Evolutionary conservation across 345 rosid genomes (phyloP).

Genomic region (Pistacia integerrima): DNA sequence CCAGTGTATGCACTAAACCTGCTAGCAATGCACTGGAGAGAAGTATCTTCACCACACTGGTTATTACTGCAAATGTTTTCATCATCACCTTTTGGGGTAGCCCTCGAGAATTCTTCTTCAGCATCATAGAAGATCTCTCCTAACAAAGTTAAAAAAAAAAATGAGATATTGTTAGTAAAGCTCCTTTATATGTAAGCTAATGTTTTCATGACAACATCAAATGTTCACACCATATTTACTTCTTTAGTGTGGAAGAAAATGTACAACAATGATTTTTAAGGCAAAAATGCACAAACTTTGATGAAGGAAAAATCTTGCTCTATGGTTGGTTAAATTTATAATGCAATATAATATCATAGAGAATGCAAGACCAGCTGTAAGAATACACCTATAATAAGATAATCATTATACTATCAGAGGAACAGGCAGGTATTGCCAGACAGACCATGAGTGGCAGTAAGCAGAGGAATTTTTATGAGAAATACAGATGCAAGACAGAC

Average conservation of each 20-base stretch:
- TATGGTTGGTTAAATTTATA: not conserved
- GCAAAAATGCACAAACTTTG: not conserved
- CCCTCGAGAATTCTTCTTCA: slow-evolving; percentile 51
- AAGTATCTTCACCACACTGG: slow-evolving; percentile 36
- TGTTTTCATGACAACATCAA: not conserved
- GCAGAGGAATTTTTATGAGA: not conserved
- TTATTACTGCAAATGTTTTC: slow-evolving; percentile 30
- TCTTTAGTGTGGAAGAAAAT: not conserved
- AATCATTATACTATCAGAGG: not conserved
- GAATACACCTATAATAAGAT: not conserved
- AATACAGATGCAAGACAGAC: not conserved
- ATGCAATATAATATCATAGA: not conserved
- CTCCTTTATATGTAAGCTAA: not conserved
- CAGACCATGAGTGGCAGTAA: not conserved
- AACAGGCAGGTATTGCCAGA: not conserved
- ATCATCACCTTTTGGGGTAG: slow-evolving; percentile 36
- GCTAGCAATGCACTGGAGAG: slow-evolving; percentile 38
- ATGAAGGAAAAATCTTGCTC: not conserved
- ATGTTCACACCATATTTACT: not conserved
- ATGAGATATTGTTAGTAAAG: not conserved
- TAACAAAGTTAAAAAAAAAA: slow-evolving; percentile 32
- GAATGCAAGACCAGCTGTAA: not conserved
- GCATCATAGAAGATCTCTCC: slow-evolving; percentile 90
- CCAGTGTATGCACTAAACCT: slow-evolving; percentile 39
- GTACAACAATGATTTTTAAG: not conserved